Evolutionary conservation across 768 basidiomycete species (phyloP).

Genomic region (Termitomyces sp.): DNA sequence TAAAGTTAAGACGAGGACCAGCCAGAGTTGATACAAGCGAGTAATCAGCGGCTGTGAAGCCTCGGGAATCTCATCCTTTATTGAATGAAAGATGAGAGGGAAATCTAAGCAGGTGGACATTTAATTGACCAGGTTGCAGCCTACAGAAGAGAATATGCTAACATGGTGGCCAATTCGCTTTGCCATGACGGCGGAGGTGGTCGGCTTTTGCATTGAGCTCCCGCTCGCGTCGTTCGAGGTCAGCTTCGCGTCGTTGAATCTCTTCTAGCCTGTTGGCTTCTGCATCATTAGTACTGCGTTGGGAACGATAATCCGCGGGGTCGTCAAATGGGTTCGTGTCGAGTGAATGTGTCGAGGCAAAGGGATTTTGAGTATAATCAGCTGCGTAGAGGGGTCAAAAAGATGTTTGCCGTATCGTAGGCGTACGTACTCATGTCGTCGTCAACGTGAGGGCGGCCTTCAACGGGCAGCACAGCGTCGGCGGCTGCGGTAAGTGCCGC

Average conservation of each 20-base stretch:
- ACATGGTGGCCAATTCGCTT: slow-evolving; percentile 95
- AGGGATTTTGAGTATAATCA: slow-evolving; percentile 66
- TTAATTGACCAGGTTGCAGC: slow-evolving; percentile 17
- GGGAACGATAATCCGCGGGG: slow-evolving; percentile 41
- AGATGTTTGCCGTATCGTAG: neutral
- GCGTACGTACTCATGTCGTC: slow-evolving; percentile 12
- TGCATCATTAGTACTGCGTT: slow-evolving; percentile 16
- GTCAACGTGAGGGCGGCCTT: slow-evolving; percentile 16
- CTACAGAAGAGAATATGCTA: slow-evolving; percentile 27
- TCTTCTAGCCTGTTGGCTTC: slow-evolving; percentile 54
- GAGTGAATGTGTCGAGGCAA: slow-evolving; percentile 80
- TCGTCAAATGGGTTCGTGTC: slow-evolving; percentile 92
- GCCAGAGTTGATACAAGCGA: slow-evolving; percentile 91
- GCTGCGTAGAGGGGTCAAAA: slow-evolving; percentile 16
- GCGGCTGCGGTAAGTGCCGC: slow-evolving; percentile 19
- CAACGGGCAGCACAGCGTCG: slow-evolving; percentile 2
- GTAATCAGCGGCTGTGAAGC: slow-evolving; percentile 75
- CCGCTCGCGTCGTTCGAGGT: slow-evolving; percentile 75
- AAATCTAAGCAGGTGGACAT: slow-evolving; percentile 56
- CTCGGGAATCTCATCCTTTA: slow-evolving; percentile 85
- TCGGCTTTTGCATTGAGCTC: slow-evolving; percentile 71
- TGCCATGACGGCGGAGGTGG: slow-evolving; percentile 68
- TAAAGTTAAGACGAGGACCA: slow-evolving; percentile 78
- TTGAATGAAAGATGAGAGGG: slow-evolving; percentile 93
- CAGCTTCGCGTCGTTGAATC: slow-evolving; percentile 73